Percentiles rank a stretch among this genome's conserved stretches.
These are phyloP conservation scores for Alternaria ethzedia DNA, from an alignment of 2,329 filamentous ascomycete genomes.

Conservation along the genomic window DNA sequence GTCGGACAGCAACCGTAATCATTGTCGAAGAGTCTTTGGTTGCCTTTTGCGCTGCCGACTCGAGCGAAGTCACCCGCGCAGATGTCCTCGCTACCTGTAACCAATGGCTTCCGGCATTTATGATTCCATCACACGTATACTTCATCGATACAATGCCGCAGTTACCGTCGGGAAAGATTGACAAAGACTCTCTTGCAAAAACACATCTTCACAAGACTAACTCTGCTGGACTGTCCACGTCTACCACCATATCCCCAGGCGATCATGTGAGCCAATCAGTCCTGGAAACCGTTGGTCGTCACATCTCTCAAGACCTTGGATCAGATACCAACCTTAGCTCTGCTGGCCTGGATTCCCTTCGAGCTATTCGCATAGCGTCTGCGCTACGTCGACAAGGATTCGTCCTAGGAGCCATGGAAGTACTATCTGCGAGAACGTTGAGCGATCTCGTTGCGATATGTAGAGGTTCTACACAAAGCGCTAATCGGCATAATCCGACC, in stretches of 20 bases:
- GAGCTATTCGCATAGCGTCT: constrained; percentile 69
- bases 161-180: constrained; percentile 82
- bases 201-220: constrained; percentile 55
- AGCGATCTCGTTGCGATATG: constrained; percentile 31
- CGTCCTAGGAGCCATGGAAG: constrained; percentile 62
- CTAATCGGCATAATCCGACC: neutral
- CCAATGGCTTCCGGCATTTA: constrained; percentile 79
- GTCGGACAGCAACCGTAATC: constrained; percentile 70
- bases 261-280: constrained; percentile 39
- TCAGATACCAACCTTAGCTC: constrained; percentile 56
- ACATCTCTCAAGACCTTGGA: constrained; percentile 50
- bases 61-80: constrained; percentile 46
- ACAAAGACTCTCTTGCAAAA: constrained; percentile 68
- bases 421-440: constrained; percentile 65
- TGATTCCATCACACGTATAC: constrained; percentile 79
- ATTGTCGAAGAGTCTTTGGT: constrained; percentile 74
- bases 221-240: constrained; percentile 18
- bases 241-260: constrained; percentile 9
- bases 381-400: constrained; percentile 65
- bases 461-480: constrained; percentile 1
- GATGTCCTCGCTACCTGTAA: constrained; percentile 66
- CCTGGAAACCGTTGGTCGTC: constrained; percentile 49
- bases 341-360: constrained; percentile 70
- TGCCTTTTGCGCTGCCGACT: constrained; percentile 70
- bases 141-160: constrained; percentile 71